phyloP scores from a whole-genome alignment of 2,329 filamentous ascomycete species.

The Alternaria brassicae region DNA sequence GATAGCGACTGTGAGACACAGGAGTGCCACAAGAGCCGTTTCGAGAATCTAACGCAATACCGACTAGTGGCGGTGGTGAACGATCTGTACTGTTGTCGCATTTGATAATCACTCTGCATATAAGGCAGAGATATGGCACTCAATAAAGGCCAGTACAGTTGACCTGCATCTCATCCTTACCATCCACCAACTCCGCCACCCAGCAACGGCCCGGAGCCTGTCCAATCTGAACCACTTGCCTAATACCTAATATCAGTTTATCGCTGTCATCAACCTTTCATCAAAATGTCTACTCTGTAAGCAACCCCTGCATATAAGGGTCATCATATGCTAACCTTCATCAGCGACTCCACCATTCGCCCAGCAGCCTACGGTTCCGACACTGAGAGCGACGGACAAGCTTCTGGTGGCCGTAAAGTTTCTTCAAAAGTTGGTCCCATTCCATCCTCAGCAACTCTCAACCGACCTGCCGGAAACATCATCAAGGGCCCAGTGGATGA shows the following conservation, averaged over 20 bases:
- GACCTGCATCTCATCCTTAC: constrained; percentile 31
- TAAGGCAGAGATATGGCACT: constrained; percentile 32
- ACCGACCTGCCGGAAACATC: constrained; percentile 53
- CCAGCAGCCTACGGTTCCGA: constrained; percentile 46
- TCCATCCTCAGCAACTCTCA: constrained; percentile 51
- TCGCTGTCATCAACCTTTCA: neutral
- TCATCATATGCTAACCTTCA: constrained; percentile 6
- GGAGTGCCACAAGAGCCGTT: constrained; percentile 33
- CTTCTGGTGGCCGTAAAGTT: constrained; percentile 49
- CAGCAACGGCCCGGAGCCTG: constrained; percentile 21
- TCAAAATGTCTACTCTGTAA: constrained; percentile 43
- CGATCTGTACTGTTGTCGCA: neutral
- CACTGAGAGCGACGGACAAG: constrained; percentile 52
- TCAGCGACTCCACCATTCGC: constrained; percentile 38
- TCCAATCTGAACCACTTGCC: neutral
- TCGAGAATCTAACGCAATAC: constrained; percentile 14
- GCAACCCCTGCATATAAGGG: neutral
- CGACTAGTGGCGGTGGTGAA: neutral
- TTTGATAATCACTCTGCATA: constrained; percentile 21
- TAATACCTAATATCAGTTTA: constrained; percentile 12
- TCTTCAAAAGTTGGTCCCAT: constrained; percentile 38
- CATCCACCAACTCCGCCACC: constrained; percentile 14
- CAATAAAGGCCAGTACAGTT: constrained; percentile 31
- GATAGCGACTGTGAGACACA: constrained; percentile 21
- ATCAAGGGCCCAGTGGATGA: constrained; percentile 65